Evolutionary conservation across 345 rosid genomes (phyloP).

Genomic region (Euphorbia tirucalli): DNA sequence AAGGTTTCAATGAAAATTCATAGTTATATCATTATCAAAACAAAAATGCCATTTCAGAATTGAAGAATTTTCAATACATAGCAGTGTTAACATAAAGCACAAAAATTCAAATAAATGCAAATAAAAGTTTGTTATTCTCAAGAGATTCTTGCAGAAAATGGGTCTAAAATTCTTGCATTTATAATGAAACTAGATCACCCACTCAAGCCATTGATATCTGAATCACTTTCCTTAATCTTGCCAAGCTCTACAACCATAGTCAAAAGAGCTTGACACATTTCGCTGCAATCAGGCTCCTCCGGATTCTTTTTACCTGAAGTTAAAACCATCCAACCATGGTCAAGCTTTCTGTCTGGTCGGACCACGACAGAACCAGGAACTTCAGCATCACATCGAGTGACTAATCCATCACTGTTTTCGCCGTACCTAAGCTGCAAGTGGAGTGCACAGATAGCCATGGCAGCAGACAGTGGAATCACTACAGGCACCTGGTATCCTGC

Average conservation of each 20-base stretch:
- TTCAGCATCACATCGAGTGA: constrained; percentile 61
- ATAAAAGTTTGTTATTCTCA: not conserved
- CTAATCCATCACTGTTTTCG: constrained; percentile 67
- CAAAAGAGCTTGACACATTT: constrained; percentile 70
- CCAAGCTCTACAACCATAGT: constrained; percentile 55
- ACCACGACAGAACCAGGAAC: constrained; percentile 66
- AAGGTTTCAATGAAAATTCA: no score
- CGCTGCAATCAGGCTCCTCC: constrained; percentile 41
- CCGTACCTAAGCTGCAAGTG: constrained; percentile 66
- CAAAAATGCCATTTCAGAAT: no score
- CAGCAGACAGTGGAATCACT: constrained; percentile 55
- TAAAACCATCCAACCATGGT: constrained; percentile 73
- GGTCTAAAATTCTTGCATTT: not conserved
- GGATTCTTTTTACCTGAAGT: constrained; percentile 42
- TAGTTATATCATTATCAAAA: no score
- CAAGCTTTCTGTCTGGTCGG: constrained; percentile 50
- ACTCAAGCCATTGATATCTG: not conserved
- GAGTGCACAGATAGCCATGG: constrained; percentile 56
- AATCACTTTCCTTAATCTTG: constrained; percentile 21
- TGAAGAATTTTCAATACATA: no score
- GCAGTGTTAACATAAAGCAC: no score
- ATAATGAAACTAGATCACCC: not conserved
- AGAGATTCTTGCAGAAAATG: not conserved
- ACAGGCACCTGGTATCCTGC: constrained; percentile 52
- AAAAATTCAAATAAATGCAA: not conserved